These are phyloP conservation scores for Diplodia sapinea DNA, from an alignment of 2,329 filamentous ascomycete species.

Conservation along the genomic window DNA sequence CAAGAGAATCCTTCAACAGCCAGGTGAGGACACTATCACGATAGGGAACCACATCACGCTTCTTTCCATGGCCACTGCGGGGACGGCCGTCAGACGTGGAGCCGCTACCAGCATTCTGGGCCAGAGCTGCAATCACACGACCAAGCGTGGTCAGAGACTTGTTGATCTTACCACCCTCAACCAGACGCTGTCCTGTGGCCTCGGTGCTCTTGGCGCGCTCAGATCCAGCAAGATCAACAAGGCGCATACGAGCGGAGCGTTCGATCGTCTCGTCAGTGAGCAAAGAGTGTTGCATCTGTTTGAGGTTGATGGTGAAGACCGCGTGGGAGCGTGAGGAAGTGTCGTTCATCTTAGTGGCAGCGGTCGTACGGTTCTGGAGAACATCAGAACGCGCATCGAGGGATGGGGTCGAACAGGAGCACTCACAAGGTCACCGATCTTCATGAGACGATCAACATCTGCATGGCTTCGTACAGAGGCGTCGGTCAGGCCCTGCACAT, in stretches of 20 bases:
- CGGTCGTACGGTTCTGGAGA: constrained; percentile 74
- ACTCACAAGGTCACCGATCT: constrained; percentile 72
- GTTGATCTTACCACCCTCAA: constrained; percentile 98
- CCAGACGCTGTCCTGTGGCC: constrained; percentile 85
- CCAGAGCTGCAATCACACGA: constrained; percentile 91
- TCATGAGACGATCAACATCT: constrained; percentile 91
- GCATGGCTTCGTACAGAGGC: constrained; percentile 84
- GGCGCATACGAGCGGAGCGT: constrained; percentile 86
- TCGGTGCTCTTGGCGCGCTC: constrained; percentile 95
- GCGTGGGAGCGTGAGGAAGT: constrained; percentile 95
- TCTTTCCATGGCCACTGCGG: constrained; percentile 50
- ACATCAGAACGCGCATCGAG: constrained; percentile 30
- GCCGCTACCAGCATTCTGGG: constrained; percentile 36
- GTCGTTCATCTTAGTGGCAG: constrained; percentile 99
- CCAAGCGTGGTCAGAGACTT: constrained; percentile 96
- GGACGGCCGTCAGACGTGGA: constrained; percentile 61
- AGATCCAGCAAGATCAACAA: constrained; percentile 93
- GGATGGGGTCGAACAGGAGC: not conserved
- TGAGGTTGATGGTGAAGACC: constrained; percentile 96
- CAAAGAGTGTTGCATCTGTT: constrained; percentile 97
- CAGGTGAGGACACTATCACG: constrained; percentile 83
- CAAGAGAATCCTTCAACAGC: constrained; percentile 93
- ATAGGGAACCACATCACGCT: constrained; percentile 80
- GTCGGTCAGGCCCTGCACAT: constrained; percentile 95
- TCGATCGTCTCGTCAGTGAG: constrained; percentile 98